phyloP scores from a whole-genome alignment of 1,139 yeast genomes.

The Nadsonia commutata region DNA sequence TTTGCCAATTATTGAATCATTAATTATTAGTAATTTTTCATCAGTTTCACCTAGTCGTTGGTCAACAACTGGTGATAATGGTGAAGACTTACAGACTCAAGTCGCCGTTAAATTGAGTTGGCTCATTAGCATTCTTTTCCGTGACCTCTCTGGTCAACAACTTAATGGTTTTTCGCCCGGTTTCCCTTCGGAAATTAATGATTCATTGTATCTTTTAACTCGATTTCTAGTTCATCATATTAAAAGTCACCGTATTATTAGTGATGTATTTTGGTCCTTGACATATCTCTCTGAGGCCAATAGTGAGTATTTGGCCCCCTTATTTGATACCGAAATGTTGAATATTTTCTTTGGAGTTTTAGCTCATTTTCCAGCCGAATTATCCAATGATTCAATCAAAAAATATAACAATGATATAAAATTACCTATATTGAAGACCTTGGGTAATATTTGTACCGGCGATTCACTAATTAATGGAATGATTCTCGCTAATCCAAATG shows the following conservation, averaged over 20 bases:
- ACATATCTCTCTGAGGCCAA: not conserved
- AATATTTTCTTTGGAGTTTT: not conserved
- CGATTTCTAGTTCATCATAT: not conserved
- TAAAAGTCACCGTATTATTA: not conserved
- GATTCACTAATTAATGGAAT: not conserved
- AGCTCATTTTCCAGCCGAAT: not conserved
- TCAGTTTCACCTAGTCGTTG: not conserved
- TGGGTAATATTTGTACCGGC: not conserved
- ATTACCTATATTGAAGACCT: not conserved
- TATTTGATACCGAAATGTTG: not conserved
- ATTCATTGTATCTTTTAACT: not conserved
- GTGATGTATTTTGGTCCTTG: not conserved
- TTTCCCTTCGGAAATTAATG: not conserved
- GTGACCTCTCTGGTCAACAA: not conserved
- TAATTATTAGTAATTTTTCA: not conserved
- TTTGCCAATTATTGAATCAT: not conserved
- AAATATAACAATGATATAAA: not conserved
- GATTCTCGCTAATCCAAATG: not conserved
- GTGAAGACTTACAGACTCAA: not conserved
- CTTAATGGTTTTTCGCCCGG: not conserved
- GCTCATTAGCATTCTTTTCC: not conserved
- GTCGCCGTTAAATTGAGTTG: not conserved
- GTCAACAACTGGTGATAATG: not conserved
- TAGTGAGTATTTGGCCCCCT: not conserved
- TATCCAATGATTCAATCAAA: not conserved